Evolutionary conservation across 495 filamentous ascomycete genomes (phyloP), one percentile per base, ranked within the genome.

Genomic region (Penicillium tannophilum): DNA sequence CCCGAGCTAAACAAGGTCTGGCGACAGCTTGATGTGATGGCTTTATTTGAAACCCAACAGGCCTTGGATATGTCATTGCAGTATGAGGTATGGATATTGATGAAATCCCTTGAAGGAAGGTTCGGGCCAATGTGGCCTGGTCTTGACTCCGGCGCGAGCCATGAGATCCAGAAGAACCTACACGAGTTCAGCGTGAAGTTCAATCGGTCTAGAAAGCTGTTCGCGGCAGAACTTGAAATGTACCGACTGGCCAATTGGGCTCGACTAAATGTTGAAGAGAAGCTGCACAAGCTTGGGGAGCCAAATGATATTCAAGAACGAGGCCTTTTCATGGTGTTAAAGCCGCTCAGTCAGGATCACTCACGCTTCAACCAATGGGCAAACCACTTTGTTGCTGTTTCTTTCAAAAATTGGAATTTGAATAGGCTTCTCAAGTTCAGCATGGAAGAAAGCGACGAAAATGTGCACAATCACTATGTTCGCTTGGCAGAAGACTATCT

Each of bases 11-110:
- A 64, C 61, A 65, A 61, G 20, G 54, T 63, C 54, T 72, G 65
- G 69, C 67, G 63, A 14, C 71, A 73, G 42, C 62, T 75, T 10
- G 71, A 75, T 63, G 60, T 69, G 31, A 57, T 66, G 23, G 64
- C 67, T 14, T 64, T 67, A 16, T 66, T 75, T 14, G 33, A 61
- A 0, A 23, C 67, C 12, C 33, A 56, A 1, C 17, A 51, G 4
- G 5, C 55, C 4, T 16, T 31, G 16, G 3, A 6, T 6, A 39
- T 17, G 26, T 10, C 12, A 12, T 17, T 70, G 16, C 16, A 24
- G 9, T 26, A 42, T 24, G 69, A 72, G 24, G n/a, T 53, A 6
- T 28, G 42, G 39, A 62, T 63, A 31, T 52, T 72, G 28, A 33
- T 46, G 10, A 3, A 14, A 9, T 55, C 56, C 23, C 16, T 67